phyloP scores from a whole-genome alignment of 306 rosid genomes.

The Morella rubra region DNA sequence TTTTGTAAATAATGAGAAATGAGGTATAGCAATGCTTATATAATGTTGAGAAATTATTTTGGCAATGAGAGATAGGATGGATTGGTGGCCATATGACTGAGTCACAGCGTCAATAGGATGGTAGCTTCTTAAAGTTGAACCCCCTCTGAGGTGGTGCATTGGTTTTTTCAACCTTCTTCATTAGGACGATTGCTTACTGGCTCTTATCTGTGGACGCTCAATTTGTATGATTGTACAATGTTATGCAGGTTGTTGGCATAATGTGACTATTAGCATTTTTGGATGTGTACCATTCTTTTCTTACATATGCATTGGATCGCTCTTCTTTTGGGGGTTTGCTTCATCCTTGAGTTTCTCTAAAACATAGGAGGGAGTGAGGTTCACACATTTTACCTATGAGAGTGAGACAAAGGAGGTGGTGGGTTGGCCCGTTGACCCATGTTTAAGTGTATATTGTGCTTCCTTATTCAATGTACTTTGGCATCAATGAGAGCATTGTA shows the following conservation, averaged over 20 bases:
- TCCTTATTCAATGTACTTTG: not conserved
- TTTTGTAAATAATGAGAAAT: not conserved
- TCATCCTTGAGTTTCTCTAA: not conserved
- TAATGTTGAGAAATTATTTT: not conserved
- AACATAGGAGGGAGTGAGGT: not conserved
- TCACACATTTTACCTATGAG: not conserved
- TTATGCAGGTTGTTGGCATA: not conserved
- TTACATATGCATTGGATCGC: not conserved
- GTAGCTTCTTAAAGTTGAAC: not conserved
- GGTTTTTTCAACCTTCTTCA: not conserved
- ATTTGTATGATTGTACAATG: not conserved
- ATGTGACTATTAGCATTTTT: not conserved
- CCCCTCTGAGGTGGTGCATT: not conserved
- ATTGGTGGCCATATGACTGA: not conserved
- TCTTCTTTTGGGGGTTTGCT: not conserved
- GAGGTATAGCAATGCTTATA: not conserved
- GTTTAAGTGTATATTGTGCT: not conserved
- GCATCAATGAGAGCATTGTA: not conserved
- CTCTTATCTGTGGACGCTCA: not conserved
- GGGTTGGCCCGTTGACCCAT: not conserved
- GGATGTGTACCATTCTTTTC: conserved; percentile 7
- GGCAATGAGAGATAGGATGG: too few relatives aligned
- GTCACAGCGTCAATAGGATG: not conserved
- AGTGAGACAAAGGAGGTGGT: not conserved
- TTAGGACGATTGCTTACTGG: not conserved